Evolutionary conservation across 78 protist genomes (phyloP), one percentile per base, ranked within the genome.

Genomic region (Chrysochromulina tobinii): DNA sequence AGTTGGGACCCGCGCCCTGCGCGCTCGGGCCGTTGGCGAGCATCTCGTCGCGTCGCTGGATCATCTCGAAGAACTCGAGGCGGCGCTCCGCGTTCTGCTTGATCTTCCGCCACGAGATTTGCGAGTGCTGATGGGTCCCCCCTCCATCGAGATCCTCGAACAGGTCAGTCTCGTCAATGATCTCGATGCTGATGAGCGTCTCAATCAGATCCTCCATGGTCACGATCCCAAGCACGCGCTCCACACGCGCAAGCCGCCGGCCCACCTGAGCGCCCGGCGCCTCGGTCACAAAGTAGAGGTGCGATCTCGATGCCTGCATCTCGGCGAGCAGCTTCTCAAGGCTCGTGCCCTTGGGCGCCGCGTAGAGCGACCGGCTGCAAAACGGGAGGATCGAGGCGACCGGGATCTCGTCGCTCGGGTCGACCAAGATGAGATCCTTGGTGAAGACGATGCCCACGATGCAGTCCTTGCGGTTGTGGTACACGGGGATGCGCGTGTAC

Each of bases 401-500:
- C 51, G 97, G 97, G 59, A 92, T 89, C 79, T 59, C 87, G 79
- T 96, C 97, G 68, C 95, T 95, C 21, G 98, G 98, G 58, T 97
- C 95, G 57, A 97, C 27, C 18, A 97, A 88, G 20, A 96, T 93
- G 64, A 98, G 94, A 81, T 97, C 98, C 67, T 96, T 96, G 64
- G 93, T 88, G 57, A 93, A 92, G 8, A 98, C 93, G 58, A 97
- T 77, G 1, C 98, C 98, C 3, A 96, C 88, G 50, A 97, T 90
- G 86, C 94, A 94, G 23, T 75, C 3, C 23, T 84, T 72, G 3
- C 50, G 68, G 18, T 58, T 69, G 6, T 92, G 92, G 83, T 91
- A 97, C 18, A 98, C 98, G 3, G 99, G 99, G 17, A 98, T 91
- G 59, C 99, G 96, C 48, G 92, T 69, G 94, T 96, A 97, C 12